Evolutionary conservation across 345 rosid species (phyloP), one percentile per base, ranked within the genome.

Genomic region (Dovyalis caffra): DNA sequence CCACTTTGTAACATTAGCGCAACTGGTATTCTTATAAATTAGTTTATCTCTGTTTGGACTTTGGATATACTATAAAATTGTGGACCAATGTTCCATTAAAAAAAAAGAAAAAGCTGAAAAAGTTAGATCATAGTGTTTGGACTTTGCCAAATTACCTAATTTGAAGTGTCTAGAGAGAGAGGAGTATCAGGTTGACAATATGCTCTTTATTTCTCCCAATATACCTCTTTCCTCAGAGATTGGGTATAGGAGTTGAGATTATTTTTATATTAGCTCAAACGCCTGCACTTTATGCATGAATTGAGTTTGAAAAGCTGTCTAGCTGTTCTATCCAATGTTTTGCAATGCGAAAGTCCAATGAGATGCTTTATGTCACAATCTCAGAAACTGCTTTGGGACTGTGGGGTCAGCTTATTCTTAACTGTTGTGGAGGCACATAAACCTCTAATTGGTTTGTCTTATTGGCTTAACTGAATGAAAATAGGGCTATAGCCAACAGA

Each of bases 1-100:
- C 61, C 61, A 56, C 61, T 56, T 56, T 56, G 61, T 56, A 23
- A 56, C 31, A 35, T 68, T 66, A 76, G 69, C 37, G 70, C 32
- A 49, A 37, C 12, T 53, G 11, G 37, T 21, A 20, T 57, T 66
- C 35, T 21, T 38, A 23, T 56, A 23, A 23, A 23, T 9, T 23
- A 56, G 28, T 56, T 56, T 56, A 9, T 56, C 61, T 56, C 61
- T 56, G 61, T 8, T 56, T 21, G 15, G 25, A 56, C 26, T 56
- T n/a, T 56, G 61, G 14, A 56, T 8, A 20, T 10, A 3, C 28
- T 56, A 56, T 56, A n/a, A 56, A 23, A 56, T 23, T 56, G 61
- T 28, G n/a, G 61, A 9, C n/a, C n/a, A 56, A 9, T 56, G 5
- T 3, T 56, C 61, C 61, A 3, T 56, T n/a, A n/a, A n/a, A n/a